Base-by-base conservation (phyloP, 2,329 filamentous ascomycete genomes). In the Colletotrichum higginsianum region DNA sequence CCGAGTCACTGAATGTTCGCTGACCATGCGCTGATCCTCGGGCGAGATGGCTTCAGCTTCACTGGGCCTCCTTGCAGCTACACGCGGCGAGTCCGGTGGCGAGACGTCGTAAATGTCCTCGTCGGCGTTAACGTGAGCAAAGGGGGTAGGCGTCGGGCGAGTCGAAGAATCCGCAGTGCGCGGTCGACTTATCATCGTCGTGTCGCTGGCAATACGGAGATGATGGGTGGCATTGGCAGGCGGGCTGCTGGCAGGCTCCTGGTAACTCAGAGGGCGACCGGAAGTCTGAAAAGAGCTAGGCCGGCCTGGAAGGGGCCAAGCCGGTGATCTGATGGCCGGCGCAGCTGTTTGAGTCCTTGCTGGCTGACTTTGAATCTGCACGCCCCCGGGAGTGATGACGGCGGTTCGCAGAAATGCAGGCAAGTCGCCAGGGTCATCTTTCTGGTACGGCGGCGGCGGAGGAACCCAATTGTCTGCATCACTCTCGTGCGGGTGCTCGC, bases 381-480 rank as follows among this genome's bases (percentile, higher is more conserved):
- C 66, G 78, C 77, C 60, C 52, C 77, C 74, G 23, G 85, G 83
- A 58, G 83, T 78, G 57, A 86, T 80, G 42, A 83, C 77, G 44
- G 84, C 81, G 63, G 88, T 86, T 40, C 88, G 87, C 73, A 91
- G 75, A 73, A 90, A 91, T 2, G 83, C 85, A 1, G 89, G 88
- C 66, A 89, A 74, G 75, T 89, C 88, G 12, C 84, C 85, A 0
- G 88, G 88, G 58, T 90, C 88, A 0, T 93, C 90, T 66, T 89
- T 88, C 50, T 91, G 89, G 76, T 97, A 97, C 1, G 93, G 93
- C 3, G 94, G 94, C 11, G 94, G 94, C 6, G 94, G 94, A 6
- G 94, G 93, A 5, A 95, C 92, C 94, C 94, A 97, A 76, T 95
- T 94, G 77, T 96, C 94, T 4, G 94, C 93, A 79, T 96, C 94